A percentile compares a stretch with the other conserved stretches of the same genome.
These are phyloP conservation scores for Mycena sp. DNA, from an alignment of 1,284 basidiomycete species.

Conservation along the genomic window DNA sequence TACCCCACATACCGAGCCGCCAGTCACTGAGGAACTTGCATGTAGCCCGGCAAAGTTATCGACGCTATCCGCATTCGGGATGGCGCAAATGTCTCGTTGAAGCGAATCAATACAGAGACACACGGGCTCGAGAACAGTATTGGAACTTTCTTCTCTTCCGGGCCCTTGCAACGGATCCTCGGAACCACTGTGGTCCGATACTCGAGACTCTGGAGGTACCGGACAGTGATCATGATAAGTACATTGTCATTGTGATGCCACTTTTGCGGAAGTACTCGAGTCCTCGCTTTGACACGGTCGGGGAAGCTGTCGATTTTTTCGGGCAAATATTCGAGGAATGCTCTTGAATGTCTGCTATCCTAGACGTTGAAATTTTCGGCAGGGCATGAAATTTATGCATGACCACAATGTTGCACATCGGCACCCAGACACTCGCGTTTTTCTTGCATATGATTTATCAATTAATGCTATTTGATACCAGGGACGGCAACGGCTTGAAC, in stretches of 20 bases:
- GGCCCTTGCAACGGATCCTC: no score
- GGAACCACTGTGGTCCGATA: constrained; percentile 26
- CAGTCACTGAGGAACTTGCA: no score
- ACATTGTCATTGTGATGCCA: constrained; percentile 28
- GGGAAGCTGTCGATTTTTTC: constrained; percentile 32
- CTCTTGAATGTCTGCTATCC: background rate
- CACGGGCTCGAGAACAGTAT: background rate
- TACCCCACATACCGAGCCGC: no score
- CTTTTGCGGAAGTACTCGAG: constrained; percentile 18
- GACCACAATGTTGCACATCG: no score
- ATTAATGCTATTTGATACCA: no score
- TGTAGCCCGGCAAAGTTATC: background rate
- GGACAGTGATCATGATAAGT: constrained; percentile 10
- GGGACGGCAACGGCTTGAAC: constrained; percentile 44
- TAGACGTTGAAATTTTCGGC: no score
- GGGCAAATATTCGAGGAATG: constrained; percentile 31
- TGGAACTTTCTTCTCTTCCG: no score
- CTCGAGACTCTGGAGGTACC: constrained; percentile 19
- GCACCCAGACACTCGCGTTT: no score
- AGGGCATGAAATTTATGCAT: no score
- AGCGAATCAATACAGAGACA: background rate
- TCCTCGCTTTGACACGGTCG: constrained; percentile 32
- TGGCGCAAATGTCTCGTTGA: background rate
- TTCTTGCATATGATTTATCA: no score
- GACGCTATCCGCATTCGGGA: background rate